phyloP scores from a whole-genome alignment of 371 early-diverging fungal species.

The Mucor irregularis region DNA sequence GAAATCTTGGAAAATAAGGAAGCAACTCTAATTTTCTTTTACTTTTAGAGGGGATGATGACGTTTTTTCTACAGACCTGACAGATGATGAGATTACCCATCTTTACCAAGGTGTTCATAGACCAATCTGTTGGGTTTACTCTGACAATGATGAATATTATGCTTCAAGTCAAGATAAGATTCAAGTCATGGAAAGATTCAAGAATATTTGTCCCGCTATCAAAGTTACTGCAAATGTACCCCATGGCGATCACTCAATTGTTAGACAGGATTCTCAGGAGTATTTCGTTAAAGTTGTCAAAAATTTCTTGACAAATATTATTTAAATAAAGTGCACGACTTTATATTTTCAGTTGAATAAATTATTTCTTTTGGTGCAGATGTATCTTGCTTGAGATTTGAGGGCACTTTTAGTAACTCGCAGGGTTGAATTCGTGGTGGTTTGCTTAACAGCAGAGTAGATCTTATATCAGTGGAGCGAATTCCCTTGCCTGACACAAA shows the following conservation, averaged over 20 bases:
- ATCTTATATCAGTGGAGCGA: no score
- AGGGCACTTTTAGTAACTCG: no score
- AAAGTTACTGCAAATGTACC: slow-evolving; percentile 33
- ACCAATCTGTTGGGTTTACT: slow-evolving; percentile 46
- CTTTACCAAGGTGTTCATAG: slow-evolving; percentile 37
- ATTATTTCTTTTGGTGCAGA: no score
- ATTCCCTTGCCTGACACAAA: no score
- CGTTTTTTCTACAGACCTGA: slow-evolving; percentile 57
- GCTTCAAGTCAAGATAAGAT: slow-evolving; percentile 22
- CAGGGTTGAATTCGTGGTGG: no score
- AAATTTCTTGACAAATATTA: slow-evolving; percentile 4
- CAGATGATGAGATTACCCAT: slow-evolving; percentile 31
- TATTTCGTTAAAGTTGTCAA: slow-evolving; percentile 13
- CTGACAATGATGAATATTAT: slow-evolving; percentile 51
- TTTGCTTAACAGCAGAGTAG: no score
- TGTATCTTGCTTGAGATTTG: no score
- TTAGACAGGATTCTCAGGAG: slow-evolving; percentile 29
- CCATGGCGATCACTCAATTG: slow-evolving; percentile 46
- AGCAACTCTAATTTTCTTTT: no score
- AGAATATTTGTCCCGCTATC: slow-evolving; percentile 40
- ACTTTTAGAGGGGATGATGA: slow-evolving; percentile 55
- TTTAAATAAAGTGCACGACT: neutral
- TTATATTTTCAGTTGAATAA: no score
- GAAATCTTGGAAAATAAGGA: no score
- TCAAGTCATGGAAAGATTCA: slow-evolving; percentile 28